Evolutionary conservation across 140 eudicot genomes (phyloP).

Genomic region (Eryngium alpinum): DNA sequence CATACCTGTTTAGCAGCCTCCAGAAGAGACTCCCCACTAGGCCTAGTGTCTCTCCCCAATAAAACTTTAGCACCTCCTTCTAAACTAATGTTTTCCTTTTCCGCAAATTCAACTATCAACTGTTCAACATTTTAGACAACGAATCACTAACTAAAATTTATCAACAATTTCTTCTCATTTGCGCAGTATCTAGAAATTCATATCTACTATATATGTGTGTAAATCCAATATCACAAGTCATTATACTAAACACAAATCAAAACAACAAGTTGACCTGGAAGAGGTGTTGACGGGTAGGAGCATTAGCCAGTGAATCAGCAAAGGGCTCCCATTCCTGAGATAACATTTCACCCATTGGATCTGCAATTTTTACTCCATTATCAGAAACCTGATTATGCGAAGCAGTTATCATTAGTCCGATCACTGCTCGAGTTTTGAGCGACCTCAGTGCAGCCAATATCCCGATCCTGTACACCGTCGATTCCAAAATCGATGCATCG

Average conservation of each 20-base stretch:
- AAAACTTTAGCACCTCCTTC: slow-evolving; percentile 48
- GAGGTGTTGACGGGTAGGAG: slow-evolving; percentile 44
- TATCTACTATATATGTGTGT: too few relatives aligned
- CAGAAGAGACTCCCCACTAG: slow-evolving; percentile 75
- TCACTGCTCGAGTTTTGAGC: slow-evolving; percentile 44
- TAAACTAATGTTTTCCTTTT: slow-evolving; percentile 57
- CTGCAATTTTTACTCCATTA: slow-evolving; percentile 84
- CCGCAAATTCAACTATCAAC: slow-evolving; percentile 63
- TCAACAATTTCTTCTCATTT: too few relatives aligned
- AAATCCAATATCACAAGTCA: neutral
- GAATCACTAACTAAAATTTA: neutral
- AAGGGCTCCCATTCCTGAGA: slow-evolving; percentile 90
- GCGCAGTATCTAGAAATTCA: too few relatives aligned
- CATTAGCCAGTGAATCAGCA: slow-evolving; percentile 78
- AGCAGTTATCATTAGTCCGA: slow-evolving; percentile 93
- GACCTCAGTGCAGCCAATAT: slow-evolving; percentile 80
- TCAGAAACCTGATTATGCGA: slow-evolving; percentile 78
- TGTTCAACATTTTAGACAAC: slow-evolving; percentile 22
- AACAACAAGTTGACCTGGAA: slow-evolving; percentile 31
- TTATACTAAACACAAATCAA: neutral
- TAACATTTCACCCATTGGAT: slow-evolving; percentile 81
- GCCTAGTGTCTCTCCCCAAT: slow-evolving; percentile 92
- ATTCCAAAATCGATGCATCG: slow-evolving; percentile 57
- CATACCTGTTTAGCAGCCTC: slow-evolving; percentile 87
- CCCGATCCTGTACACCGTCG: slow-evolving; percentile 72